These are phyloP conservation scores for Silene noctiflora DNA, from an alignment of 179 eudicot species.

Conservation along the genomic window DNA sequence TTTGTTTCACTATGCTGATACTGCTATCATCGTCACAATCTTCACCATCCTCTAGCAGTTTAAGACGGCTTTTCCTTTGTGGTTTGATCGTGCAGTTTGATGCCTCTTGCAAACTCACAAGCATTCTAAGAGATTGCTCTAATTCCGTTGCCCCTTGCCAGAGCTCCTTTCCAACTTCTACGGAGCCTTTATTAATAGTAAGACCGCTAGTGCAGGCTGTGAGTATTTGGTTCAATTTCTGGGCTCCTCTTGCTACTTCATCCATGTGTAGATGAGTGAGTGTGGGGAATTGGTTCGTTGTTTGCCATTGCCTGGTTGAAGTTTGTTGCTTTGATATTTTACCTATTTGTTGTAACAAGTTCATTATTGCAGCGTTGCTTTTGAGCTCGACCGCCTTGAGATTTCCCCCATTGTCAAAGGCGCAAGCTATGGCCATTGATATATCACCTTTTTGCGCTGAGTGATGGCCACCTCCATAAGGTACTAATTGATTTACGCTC, in stretches of 20 bases:
- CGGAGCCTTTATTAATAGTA: slow-evolving; percentile 43
- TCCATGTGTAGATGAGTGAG: slow-evolving; percentile 58
- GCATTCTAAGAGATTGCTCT: slow-evolving; percentile 81
- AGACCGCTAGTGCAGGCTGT: slow-evolving; percentile 51
- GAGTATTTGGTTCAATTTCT: slow-evolving; percentile 66
- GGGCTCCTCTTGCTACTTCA: slow-evolving; percentile 83
- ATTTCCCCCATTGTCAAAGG: slow-evolving; percentile 55
- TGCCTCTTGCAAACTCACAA: slow-evolving; percentile 77
- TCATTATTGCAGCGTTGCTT: slow-evolving; percentile 42
- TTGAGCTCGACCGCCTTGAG: slow-evolving; percentile 40
- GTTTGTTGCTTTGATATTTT: slow-evolving; percentile 41
- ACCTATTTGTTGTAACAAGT: slow-evolving; percentile 53
- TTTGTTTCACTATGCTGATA: slow-evolving; percentile 30
- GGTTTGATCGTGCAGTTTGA: slow-evolving; percentile 41
- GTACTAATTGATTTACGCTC: slow-evolving; percentile 53
- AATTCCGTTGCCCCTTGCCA: slow-evolving; percentile 78
- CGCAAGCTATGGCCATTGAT: slow-evolving; percentile 66
- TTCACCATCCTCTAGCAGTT: slow-evolving; percentile 31
- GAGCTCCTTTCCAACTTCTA: slow-evolving; percentile 67
- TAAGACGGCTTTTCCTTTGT: slow-evolving; percentile 47
- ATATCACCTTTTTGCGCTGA: slow-evolving; percentile 42
- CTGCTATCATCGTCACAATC: slow-evolving; percentile 45
- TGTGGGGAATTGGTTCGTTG: slow-evolving; percentile 38
- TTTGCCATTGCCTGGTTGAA: slow-evolving; percentile 29
- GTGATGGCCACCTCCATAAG: slow-evolving; percentile 43